Evolutionary conservation across 73 alveolate genomes (phyloP), one percentile per base, ranked within the genome.

Genomic region (Paramecium pentaurelia): DNA sequence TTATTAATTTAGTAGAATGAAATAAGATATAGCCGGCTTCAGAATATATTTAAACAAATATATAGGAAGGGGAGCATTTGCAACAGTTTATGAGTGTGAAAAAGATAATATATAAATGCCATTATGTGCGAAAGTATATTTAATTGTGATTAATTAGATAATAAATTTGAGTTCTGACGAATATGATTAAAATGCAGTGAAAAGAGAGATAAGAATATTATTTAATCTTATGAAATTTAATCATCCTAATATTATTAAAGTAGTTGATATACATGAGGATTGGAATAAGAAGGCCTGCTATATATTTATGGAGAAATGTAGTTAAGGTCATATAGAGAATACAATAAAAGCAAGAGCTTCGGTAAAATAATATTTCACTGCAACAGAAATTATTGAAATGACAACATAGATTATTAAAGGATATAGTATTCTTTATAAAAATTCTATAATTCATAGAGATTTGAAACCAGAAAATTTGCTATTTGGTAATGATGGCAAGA

Each of bases 381-480:
- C 84, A 6, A 2, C 5, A 12, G 45, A 64, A 27, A 34, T 64
- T 3, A 64, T 64, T 4, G 84, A 73, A 6, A 73, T 73, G n/a
- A 12, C 40, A 9, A 73, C 40, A 36, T n/a, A 73, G 14, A 73
- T 73, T 73, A 18, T 34, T 22, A 1, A 34, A 12, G 87, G 87
- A 8, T 73, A 73, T 38, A 37, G 47, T 30, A 9, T 37, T 37
- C 37, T 73, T 18, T 40, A 73, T n/a, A 25, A 40, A 20, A 14
- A 16, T 6, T 30, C 40, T 16, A 73, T 73, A 30, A 38, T 73
- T 38, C 87, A 73, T 18, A 73, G 87, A 73, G 87, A 73, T 34
- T 36, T 73, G 10, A 73, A 73, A 73, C 87, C 87, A 10, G 87
- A 34, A 73, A 73, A 73, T 73, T 38, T 73, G 2, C 28, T 73